Evolutionary conservation across 306 rosid genomes (phyloP).

Genomic region (Bauhinia variegata): DNA sequence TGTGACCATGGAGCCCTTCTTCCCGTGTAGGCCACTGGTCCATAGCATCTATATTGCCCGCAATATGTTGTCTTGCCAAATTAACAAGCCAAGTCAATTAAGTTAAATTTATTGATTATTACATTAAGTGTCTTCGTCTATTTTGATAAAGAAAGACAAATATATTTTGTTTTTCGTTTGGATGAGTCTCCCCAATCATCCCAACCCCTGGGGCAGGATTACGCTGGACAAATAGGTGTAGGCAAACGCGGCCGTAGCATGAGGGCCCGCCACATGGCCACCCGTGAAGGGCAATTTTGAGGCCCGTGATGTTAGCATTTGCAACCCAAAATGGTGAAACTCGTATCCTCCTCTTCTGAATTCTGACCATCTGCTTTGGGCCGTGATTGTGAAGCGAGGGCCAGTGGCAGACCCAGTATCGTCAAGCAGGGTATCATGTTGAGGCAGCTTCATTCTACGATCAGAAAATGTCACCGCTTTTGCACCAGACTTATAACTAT

Average conservation of each 20-base stretch:
- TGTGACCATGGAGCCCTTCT: slow-evolving; percentile 53
- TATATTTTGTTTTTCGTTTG: slow-evolving; percentile 37
- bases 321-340: not conserved
- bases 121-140: no score
- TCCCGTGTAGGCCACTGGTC: slow-evolving; percentile 45
- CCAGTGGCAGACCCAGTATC: slow-evolving; percentile 55
- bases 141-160: not conserved
- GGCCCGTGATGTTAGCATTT: slow-evolving; percentile 41
- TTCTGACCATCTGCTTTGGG: slow-evolving; percentile 19
- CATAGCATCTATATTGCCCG: slow-evolving; percentile 53
- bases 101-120: no score
- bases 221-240: slow-evolving; percentile 48
- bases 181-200: slow-evolving; percentile 55
- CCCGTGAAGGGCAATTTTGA: slow-evolving; percentile 47
- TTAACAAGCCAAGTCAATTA: not conserved
- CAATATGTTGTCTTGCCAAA: slow-evolving; percentile 45
- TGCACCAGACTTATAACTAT: slow-evolving; percentile 33
- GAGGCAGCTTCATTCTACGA: slow-evolving; percentile 49
- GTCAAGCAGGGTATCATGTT: slow-evolving; percentile 58
- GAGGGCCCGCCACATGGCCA: slow-evolving; percentile 64
- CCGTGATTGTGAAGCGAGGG: slow-evolving; percentile 36
- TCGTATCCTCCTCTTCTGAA: slow-evolving; percentile 43
- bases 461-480: slow-evolving; percentile 55
- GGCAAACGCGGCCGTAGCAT: slow-evolving; percentile 55
- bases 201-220: slow-evolving; percentile 60